Base-by-base conservation (phyloP, 768 basidiomycete species). In the Boletus rufocinnamomeus region DNA sequence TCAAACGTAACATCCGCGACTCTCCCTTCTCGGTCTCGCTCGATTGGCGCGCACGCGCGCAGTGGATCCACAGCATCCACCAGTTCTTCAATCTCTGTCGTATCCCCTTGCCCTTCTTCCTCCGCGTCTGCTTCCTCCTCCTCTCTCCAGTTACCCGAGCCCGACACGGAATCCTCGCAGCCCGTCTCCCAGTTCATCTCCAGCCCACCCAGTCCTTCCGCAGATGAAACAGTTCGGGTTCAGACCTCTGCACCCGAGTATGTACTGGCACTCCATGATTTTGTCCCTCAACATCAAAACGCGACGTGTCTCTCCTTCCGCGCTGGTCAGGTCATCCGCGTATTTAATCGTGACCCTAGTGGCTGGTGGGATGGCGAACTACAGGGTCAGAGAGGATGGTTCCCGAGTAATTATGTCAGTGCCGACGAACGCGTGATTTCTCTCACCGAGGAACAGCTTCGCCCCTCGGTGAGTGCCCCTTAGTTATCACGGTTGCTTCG, bases 281-380 rank as follows among this genome's bases (percentile, higher is more conserved):
- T 94, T 66, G 68, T 76, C 25, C 89, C 91, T 28, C 82, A 88
- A 32, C 80, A 85, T 37, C 82, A 83, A 58, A 86, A 82, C 66
- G 83, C 86, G 10, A 92, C 89, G 10, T 96, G 93, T 73, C 83
- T 99, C 40, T 81, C 87, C 23, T 98, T 99, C 77, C 83, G 84
- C 44, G 89, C 92, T 1, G 95, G 96, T 4, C 91, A 98, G 69
- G 82, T 95, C 54, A 94, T 98, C 56, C 88, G 88, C 59, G 93
- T 98, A n/a, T 78, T 90, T 49, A 93, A 93, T 67, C 82, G 87
- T 62, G 93, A 98, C 75, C 60, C 80, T 4, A 91, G 88, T 65
- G 97, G 97, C 0, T 98, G 97, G 97, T 98, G 96, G 96, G 95
- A 99, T 69, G 97, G 97, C 11, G 94, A 98, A 74, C 72, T 96